Conservation (phyloP, 2,329 filamentous ascomycete species). For the Ciborinia camelliae region DNA sequence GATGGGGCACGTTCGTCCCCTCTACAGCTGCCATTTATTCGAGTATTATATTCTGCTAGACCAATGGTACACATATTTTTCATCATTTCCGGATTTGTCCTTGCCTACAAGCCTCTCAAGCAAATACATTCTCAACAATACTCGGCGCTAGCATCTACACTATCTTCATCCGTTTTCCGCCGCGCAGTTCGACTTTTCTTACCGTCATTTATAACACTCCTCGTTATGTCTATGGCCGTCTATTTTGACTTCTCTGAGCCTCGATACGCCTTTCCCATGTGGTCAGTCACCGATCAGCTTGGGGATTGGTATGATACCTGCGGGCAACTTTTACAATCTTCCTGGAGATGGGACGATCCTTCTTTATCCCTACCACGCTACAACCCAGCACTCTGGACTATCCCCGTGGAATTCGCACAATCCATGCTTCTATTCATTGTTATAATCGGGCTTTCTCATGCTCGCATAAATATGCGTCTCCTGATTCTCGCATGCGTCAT, state of each 20-base stretch:
- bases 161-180: constrained; percentile 48
- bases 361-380: constrained; percentile 26
- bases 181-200: constrained; percentile 47
- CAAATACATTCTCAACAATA: constrained; percentile 42
- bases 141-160: constrained; percentile 40
- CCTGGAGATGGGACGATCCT: constrained; percentile 29
- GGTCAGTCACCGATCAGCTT: constrained; percentile 42
- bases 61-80: constrained; percentile 53
- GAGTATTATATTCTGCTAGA: constrained; percentile 45
- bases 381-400: constrained; percentile 37
- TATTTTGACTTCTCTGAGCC: constrained; percentile 47
- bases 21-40: constrained; percentile 47
- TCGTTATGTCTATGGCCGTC: constrained; percentile 44
- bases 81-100: constrained; percentile 49
- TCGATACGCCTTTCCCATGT: constrained; percentile 41
- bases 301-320: constrained; percentile 43
- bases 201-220: constrained; percentile 45
- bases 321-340: constrained; percentile 34
- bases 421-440: constrained; percentile 35
- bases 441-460: constrained; percentile 32
- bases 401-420: constrained; percentile 36
- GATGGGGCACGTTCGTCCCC: constrained; percentile 39
- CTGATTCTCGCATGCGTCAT: constrained; percentile 28
- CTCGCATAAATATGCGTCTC: constrained; percentile 28
- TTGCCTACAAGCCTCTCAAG: constrained; percentile 45